phyloP scores from a whole-genome alignment of 495 filamentous ascomycete genomes.

The Penicillium paxilli region DNA sequence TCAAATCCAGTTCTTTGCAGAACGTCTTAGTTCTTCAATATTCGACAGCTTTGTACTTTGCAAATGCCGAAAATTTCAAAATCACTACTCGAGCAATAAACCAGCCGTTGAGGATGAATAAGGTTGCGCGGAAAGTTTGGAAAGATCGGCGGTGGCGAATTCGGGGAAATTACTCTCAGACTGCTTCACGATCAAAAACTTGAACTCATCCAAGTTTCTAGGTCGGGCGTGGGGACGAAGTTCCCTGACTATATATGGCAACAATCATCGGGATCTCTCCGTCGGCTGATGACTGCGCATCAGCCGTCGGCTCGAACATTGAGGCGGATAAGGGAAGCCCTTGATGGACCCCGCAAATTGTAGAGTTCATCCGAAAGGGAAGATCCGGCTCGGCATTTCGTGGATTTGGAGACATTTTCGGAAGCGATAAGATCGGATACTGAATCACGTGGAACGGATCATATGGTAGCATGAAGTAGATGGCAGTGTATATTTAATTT shows the following conservation, averaged over 20 bases:
- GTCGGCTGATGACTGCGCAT: slow-evolving; percentile 17
- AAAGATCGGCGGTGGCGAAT: slow-evolving; percentile 7
- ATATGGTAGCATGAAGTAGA: background rate
- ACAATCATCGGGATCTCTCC: slow-evolving; percentile 9
- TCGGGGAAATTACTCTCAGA: background rate
- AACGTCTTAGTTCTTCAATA: too few species aligned
- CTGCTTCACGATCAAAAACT: background rate
- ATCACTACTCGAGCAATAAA: background rate
- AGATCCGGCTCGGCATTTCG: background rate
- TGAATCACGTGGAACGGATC: slow-evolving; percentile 6
- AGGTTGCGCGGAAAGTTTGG: background rate
- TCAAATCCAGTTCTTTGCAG: too few species aligned
- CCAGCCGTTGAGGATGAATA: background rate
- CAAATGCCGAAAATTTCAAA: background rate
- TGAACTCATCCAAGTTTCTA: background rate
- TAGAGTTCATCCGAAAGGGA: slow-evolving; percentile 23
- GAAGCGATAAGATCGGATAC: slow-evolving; percentile 26
- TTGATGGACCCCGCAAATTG: slow-evolving; percentile 13
- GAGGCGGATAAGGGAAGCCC: slow-evolving; percentile 10
- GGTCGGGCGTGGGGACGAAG: background rate
- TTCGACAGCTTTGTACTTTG: too few species aligned
- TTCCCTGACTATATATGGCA: slow-evolving; percentile 17
- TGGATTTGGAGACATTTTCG: slow-evolving; percentile 5
- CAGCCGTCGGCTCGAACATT: slow-evolving; percentile 14
- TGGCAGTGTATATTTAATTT: too few species aligned